A percentile compares a stretch with the other conserved stretches of the same genome.
These are phyloP conservation scores for Diaporthe vexans DNA, from an alignment of 2,329 filamentous ascomycete species.

Conservation along the genomic window DNA sequence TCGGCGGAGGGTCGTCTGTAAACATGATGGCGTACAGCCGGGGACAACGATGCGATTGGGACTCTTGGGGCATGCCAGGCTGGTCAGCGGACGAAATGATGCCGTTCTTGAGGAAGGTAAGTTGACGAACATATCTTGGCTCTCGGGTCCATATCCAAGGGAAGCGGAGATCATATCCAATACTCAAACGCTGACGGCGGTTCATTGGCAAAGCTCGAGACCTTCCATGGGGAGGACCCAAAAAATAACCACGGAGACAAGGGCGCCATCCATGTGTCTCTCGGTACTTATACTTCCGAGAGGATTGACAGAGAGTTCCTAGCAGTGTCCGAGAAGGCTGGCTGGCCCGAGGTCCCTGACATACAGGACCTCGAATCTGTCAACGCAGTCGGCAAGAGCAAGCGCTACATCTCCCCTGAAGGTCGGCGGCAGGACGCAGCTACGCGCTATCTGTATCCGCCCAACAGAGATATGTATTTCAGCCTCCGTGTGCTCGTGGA, in stretches of 20 bases:
- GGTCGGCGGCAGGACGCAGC: constrained; percentile 68
- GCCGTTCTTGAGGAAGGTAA: constrained; percentile 64
- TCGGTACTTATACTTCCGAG: constrained; percentile 58
- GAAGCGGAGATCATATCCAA: too few species aligned
- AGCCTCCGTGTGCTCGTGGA: constrained; percentile 69
- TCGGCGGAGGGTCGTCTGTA: constrained; percentile 67
- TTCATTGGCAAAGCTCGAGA: constrained; percentile 56
- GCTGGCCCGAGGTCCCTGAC: constrained; percentile 62
- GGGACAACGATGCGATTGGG: constrained; percentile 50
- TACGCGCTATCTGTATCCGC: constrained; percentile 59
- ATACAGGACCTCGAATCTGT: constrained; percentile 60
- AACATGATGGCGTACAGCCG: constrained; percentile 60
- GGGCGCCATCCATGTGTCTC: constrained; percentile 64
- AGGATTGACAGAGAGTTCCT: constrained; percentile 60
- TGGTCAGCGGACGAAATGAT: constrained; percentile 55
- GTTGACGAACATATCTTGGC: background rate
- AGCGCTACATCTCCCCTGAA: constrained; percentile 50
- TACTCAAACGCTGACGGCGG: background rate
- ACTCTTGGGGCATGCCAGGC: constrained; percentile 47
- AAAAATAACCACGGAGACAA: constrained; percentile 60
- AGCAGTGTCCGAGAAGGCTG: constrained; percentile 58
- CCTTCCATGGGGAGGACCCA: constrained; percentile 59
- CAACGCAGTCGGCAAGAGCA: constrained; percentile 47
- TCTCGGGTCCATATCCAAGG: too few species aligned
- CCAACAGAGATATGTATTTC: constrained; percentile 61